Percentiles rank a stretch among this genome's conserved stretches.
Evolutionary conservation across 2,329 filamentous ascomycete genomes (phyloP).

Genomic region (Xylaria sp.): DNA sequence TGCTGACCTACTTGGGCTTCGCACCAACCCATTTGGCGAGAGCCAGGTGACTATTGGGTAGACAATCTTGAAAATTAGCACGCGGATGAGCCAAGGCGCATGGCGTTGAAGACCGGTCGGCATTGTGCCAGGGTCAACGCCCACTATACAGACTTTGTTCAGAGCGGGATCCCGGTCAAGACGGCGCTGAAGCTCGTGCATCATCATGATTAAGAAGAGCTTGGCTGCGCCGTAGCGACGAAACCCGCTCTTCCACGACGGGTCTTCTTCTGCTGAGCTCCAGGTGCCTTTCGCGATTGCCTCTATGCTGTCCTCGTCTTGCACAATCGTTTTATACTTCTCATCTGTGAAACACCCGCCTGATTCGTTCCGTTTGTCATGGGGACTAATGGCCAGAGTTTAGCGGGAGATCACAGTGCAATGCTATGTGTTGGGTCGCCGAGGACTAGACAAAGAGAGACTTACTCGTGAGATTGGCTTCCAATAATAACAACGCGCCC

Average conservation of each 20-base stretch:
- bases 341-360: constrained; percentile 27
- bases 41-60: constrained; percentile 18
- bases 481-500: constrained; percentile 45
- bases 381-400: constrained; percentile 5
- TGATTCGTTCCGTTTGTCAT: constrained; percentile 23
- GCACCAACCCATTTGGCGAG: neutral
- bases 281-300: constrained; percentile 44
- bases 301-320: constrained; percentile 34
- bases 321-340: constrained; percentile 40
- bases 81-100: constrained; percentile 10
- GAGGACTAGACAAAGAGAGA: neutral
- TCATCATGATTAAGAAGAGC: constrained; percentile 47
- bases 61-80: constrained; percentile 11
- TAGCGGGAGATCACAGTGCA: neutral
- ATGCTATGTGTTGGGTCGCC: neutral
- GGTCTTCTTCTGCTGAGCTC: constrained; percentile 41
- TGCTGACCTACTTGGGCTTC: constrained; percentile 7
- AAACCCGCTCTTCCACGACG: constrained; percentile 41
- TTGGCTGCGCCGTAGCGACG: constrained; percentile 48
- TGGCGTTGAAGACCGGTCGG: constrained; percentile 8
- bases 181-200: constrained; percentile 45
- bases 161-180: constrained; percentile 38
- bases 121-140: constrained; percentile 33
- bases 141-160: constrained; percentile 41
- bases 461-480: constrained; percentile 51